Evolutionary conservation across 2,329 filamentous ascomycete species (phyloP), one percentile per base, ranked within the genome.

Genomic region (Pseudonectria foliicola): DNA sequence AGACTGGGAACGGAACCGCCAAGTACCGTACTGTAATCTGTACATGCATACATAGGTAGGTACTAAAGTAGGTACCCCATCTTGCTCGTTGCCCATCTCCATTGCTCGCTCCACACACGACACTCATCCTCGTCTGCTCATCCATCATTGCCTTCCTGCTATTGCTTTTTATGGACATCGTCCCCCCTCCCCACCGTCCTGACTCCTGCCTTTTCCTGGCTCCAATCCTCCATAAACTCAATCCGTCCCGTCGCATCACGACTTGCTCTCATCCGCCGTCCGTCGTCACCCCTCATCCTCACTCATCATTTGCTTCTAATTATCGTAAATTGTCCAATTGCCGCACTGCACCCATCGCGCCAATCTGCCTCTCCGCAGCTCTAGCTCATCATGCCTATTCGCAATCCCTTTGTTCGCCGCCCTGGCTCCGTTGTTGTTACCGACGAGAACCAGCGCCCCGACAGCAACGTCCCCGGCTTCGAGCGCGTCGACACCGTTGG

Each of bases 351-450:
- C 25, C 28, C 26, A 18, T 29, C 27, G 11, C 40, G 32, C 14
- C 21, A 29, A 31, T 27, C 13, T 18, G 31, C 18, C 27, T 31
- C 15, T 29, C 25, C 24, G 18, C 35, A 28, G 36, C 30, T n/a
- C n/a, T n/a, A n/a, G n/a, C n/a, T n/a, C 40, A 66, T 46, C 39
- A 85, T 85, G 80, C 73, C 77, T 43, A 83, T 86, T 55, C 79
- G 82, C 48, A 87, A 86, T 59, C 78, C 81, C 21, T 83, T 87
- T 56, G 66, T 73, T 37, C 75, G 75, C 51, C 79, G 76, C 34
- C 63, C 73, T 35, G 74, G 69, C 43, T 53, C 61, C 33, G 54
- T 56, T 43, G 52, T 64, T 30, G 55, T 55, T 43, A 61, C 60
- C 43, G 73, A 80, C 50, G 79, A 82, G 51, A 76, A 72, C 49